Percentiles rank a stretch among this genome's conserved stretches.
Conservation (phyloP, 768 basidiomycete species). For the Pholiota conissans region DNA sequence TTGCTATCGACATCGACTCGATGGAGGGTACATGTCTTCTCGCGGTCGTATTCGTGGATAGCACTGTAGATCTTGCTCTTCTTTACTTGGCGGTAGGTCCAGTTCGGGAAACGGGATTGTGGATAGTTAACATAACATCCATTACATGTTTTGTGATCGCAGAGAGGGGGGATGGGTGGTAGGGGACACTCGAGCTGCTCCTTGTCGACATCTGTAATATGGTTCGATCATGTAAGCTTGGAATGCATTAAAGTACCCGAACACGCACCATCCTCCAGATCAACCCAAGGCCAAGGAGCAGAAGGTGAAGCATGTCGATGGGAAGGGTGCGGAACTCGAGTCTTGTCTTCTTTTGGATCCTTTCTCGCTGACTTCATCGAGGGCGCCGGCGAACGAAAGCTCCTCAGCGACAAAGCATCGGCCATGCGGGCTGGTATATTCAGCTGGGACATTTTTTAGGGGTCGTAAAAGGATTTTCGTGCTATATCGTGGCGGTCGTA, state of each 20-base stretch:
- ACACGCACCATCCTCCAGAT: constrained; percentile 36
- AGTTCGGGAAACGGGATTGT: constrained; percentile 53
- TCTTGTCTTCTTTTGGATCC: constrained; percentile 17
- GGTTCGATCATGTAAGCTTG: neutral
- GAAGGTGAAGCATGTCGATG: constrained; percentile 46
- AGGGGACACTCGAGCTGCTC: constrained; percentile 29
- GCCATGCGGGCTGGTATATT: neutral
- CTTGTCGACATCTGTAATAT: constrained; percentile 33
- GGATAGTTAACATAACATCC: constrained; percentile 44
- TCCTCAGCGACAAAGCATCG: constrained; percentile 1
- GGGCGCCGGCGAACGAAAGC: neutral
- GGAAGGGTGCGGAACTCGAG: constrained; percentile 34
- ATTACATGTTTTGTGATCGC: constrained; percentile 35
- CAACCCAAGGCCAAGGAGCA: constrained; percentile 48
- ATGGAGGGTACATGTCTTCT: constrained; percentile 31
- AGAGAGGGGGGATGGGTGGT: constrained; percentile 36
- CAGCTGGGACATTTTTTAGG: constrained; percentile 2
- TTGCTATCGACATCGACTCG: constrained; percentile 39
- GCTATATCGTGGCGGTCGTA: neutral
- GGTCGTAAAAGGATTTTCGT: constrained; percentile 2
- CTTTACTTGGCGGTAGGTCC: constrained; percentile 47
- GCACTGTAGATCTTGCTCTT: constrained; percentile 41
- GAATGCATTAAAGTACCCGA: neutral
- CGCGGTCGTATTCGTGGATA: constrained; percentile 31
- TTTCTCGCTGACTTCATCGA: constrained; percentile 10